These are phyloP conservation scores for Candolleomyces eurysporus DNA, from an alignment of 768 basidiomycete species.

Conservation along the genomic window DNA sequence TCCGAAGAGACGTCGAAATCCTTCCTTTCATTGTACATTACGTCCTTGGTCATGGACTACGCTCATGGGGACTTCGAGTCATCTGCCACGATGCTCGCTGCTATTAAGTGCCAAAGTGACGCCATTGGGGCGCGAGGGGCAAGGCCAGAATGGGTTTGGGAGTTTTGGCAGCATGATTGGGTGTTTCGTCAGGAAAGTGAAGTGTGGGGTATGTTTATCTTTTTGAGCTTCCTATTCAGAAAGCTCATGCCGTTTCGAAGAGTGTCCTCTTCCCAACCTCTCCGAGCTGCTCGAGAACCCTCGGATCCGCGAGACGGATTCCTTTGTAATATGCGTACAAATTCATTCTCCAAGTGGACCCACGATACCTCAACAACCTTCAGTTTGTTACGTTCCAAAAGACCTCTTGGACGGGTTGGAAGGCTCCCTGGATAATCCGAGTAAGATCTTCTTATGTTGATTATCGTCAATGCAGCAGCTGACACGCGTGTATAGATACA, in stretches of 20 bases:
- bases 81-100: slow-evolving; percentile 66
- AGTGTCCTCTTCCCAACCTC: slow-evolving; percentile 62
- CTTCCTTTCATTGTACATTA: slow-evolving; percentile 60
- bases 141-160: slow-evolving; percentile 73
- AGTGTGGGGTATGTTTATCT: slow-evolving; percentile 61
- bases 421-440: slow-evolving; percentile 68
- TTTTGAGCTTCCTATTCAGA: background rate
- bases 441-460: slow-evolving; percentile 32
- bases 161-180: slow-evolving; percentile 69
- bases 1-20: slow-evolving; percentile 23
- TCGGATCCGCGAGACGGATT: slow-evolving; percentile 59
- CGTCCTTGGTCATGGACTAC: slow-evolving; percentile 62
- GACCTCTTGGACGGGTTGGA: slow-evolving; percentile 69
- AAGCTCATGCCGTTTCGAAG: slow-evolving; percentile 27
- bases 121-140: slow-evolving; percentile 59
- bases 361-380: slow-evolving; percentile 65
- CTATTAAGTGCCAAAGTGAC: slow-evolving; percentile 65
- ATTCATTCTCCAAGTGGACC: slow-evolving; percentile 62
- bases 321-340: slow-evolving; percentile 72
- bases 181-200: slow-evolving; percentile 68
- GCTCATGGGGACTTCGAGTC: slow-evolving; percentile 58
- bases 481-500: slow-evolving; percentile 42
- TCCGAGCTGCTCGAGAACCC: slow-evolving; percentile 59
- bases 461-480: background rate
- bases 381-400: slow-evolving; percentile 60